Percentiles rank a stretch among this genome's conserved stretches.
These are phyloP conservation scores for Neonectria punicea DNA, from an alignment of 2,329 filamentous ascomycete species.

Conservation along the genomic window DNA sequence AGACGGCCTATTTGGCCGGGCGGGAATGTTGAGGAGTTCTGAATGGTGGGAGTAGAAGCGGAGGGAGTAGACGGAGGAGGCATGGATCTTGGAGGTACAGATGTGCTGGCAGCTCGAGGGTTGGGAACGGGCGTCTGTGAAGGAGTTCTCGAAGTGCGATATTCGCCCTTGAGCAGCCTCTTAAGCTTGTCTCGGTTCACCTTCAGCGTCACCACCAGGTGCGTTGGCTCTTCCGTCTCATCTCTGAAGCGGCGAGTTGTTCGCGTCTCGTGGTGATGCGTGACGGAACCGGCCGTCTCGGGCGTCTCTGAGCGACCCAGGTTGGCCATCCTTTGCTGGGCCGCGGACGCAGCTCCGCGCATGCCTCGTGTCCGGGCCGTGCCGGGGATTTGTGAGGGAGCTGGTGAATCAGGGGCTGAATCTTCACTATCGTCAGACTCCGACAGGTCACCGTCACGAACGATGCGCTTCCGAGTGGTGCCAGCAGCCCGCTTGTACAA, in stretches of 20 bases:
- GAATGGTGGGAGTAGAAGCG: slow-evolving; percentile 48
- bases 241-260: slow-evolving; percentile 75
- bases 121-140: slow-evolving; percentile 50
- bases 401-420: slow-evolving; percentile 86
- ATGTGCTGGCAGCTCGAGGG: slow-evolving; percentile 45
- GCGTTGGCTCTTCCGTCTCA: slow-evolving; percentile 80
- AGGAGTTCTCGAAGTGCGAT: slow-evolving; percentile 51
- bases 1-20: slow-evolving; percentile 72
- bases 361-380: slow-evolving; percentile 89
- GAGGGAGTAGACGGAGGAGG: slow-evolving; percentile 52
- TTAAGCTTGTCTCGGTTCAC: slow-evolving; percentile 78
- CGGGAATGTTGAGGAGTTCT: slow-evolving; percentile 51
- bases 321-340: slow-evolving; percentile 87
- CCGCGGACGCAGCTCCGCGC: slow-evolving; percentile 86
- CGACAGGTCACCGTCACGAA: slow-evolving; percentile 75
- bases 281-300: slow-evolving; percentile 69
- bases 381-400: slow-evolving; percentile 74
- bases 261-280: slow-evolving; percentile 78
- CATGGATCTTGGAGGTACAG: slow-evolving; percentile 47
- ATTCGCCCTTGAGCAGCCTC: slow-evolving; percentile 69
- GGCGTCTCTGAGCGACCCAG: slow-evolving; percentile 89
- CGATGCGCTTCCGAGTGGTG: slow-evolving; percentile 65
- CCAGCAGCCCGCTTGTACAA: slow-evolving; percentile 83
- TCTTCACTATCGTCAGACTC: slow-evolving; percentile 95
- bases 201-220: slow-evolving; percentile 78